Evolutionary conservation across 768 basidiomycete species (phyloP), one percentile per base, ranked within the genome.

Genomic region (Russula sp.): DNA sequence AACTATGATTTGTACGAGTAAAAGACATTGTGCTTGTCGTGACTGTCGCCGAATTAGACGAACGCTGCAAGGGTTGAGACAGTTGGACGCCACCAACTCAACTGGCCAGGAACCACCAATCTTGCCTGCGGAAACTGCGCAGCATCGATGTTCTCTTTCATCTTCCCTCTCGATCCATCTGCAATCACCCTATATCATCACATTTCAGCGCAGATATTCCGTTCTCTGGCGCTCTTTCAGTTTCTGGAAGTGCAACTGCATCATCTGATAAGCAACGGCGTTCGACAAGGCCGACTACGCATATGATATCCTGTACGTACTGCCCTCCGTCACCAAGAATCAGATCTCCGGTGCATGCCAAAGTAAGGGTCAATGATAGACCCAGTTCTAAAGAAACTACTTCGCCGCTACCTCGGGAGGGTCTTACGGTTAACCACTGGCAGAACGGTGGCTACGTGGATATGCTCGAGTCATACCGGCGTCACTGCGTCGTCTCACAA

Each of bases 161-260:
- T 24, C 52, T 28, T 46, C 24, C 24, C 48, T 46, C 24, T 34
- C 48, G 38, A 60, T 40, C 50, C 28, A 26, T 26, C 20, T 34
- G 26, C n/a, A 30, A 22, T 30, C 7, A 5, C 49, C 60, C 52
- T 61, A 54, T 54, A 32, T 42, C 50, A 30, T 59, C 22, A 49
- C 11, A 49, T n/a, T 40, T 49, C 40, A 16, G 22, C 62, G 57
- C 38, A 36, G 32, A 22, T 9, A 28, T 52, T 40, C 30, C 44
- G 52, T 54, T 40, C 24, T 52, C 16, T 44, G 50, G 22, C 49
- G 54, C 55, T 26, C 30, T 32, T 44, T 63, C 62, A 52, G 40
- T 36, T 34, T 36, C 36, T 13, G 62, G 10, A 63, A 58, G 18
- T n/a, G 38, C 38, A 40, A 18, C 16, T 2, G 16, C 16, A 40